phyloP scores from a whole-genome alignment of 225 moss, liverwort and hornwort species.

The Polytrichum formosum region DNA sequence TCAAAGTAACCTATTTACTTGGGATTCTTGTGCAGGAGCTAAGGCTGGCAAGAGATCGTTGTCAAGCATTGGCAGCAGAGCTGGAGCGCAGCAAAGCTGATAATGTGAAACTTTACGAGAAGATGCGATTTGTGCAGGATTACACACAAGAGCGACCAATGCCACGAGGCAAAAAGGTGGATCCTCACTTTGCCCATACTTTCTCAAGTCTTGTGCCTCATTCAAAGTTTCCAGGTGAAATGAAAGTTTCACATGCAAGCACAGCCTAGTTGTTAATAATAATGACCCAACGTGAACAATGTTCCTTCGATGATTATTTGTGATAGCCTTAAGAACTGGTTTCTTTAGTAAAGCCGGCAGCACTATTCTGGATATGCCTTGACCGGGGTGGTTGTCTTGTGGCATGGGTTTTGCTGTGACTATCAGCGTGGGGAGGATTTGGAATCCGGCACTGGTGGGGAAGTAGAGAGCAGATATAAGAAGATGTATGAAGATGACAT shows the following conservation, averaged over 20 bases:
- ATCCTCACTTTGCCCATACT: neutral
- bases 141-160: conserved; percentile 81
- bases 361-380: too few species aligned
- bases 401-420: neutral
- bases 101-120: conserved; percentile 93
- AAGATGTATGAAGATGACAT: conserved; percentile 98
- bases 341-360: too few species aligned
- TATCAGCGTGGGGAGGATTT: conserved; percentile 84
- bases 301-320: too few species aligned
- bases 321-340: too few species aligned
- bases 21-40: conserved; percentile 56
- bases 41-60: conserved; percentile 71
- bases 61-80: conserved; percentile 75
- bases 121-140: conserved; percentile 95
- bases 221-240: neutral
- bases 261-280: too few species aligned
- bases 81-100: conserved; percentile 89
- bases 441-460: conserved; percentile 69
- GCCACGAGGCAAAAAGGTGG: conserved; percentile 83
- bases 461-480: conserved; percentile 95
- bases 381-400: neutral
- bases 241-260: too few species aligned
- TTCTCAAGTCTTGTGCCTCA: conserved; percentile 1
- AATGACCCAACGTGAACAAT: too few species aligned
- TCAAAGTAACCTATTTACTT: neutral